Base-by-base conservation (phyloP, 2,329 filamentous ascomycete genomes). In the Aspergillus neoniger region DNA sequence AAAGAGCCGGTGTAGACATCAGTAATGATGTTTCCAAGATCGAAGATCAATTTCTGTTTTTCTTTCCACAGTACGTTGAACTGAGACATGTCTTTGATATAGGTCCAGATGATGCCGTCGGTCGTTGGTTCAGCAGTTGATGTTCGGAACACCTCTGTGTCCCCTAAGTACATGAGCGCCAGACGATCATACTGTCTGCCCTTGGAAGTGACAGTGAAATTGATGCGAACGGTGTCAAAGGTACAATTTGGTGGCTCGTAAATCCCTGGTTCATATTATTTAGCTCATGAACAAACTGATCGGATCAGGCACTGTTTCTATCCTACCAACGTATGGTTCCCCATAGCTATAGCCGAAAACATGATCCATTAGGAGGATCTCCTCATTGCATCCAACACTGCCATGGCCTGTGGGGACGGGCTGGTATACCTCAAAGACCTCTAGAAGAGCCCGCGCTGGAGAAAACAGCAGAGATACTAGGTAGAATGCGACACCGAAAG, bases 111-210 rank as follows among this genome's bases (percentile, higher is more conserved):
- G 63, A 95, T 92, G 6, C 91, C 91, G 21, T 82, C 82, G 4
- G 78, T 65, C 0, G 86, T 91, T 1, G 91, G 91, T 76, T 96
- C 90, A 4, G 91, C 90, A 1, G 91, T 96, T 5, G 90, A 92
- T 2, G 91, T 93, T 23, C 91, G 83, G 81, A 90, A 95, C n/a
- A 96, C 83, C 72, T 96, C 91, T 9, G 85, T 86, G 72, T 94
- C 89, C 43, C 86, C 86, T 39, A 95, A 80, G 68, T 88, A 95
- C 83, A 95, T 88, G 32, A 89, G 75, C 4, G 86, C 91, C 8
- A 94, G 81, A 41, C 91, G 84, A 72, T 96, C 91, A 74, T 85
- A 93, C 68, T 96, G 91, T 3, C 85, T 83, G 1, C 91, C 91
- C 63, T 81, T 79, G 9, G 88, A 90, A 0, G 85, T 85, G 14